Conservation (phyloP, 371 early-diverging fungal species). For the Umbelopsis sp. region DNA sequence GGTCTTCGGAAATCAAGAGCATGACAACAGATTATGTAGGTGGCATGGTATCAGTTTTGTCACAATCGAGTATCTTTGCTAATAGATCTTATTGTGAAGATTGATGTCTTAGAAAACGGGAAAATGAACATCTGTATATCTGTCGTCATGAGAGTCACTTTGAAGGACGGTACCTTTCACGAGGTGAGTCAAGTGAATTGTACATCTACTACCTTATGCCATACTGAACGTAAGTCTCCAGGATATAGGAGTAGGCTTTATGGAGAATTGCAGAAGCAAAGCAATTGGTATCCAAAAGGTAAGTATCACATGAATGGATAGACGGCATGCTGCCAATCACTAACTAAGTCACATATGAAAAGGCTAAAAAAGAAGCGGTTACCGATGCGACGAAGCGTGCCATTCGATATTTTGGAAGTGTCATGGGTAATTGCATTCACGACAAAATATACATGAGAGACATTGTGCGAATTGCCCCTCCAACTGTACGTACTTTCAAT, state of each 20-base stretch:
- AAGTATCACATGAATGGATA: not conserved
- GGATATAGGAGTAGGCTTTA: constrained; percentile 52
- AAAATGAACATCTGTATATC: constrained; percentile 77
- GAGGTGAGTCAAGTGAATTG: constrained; percentile 67
- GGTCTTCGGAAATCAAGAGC: constrained; percentile 85
- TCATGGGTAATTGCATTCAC: constrained; percentile 95
- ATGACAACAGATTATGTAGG: constrained; percentile 82
- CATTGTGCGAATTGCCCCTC: constrained; percentile 44
- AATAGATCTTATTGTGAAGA: constrained; percentile 21
- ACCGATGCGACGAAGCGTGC: constrained; percentile 98
- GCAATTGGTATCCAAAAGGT: constrained; percentile 89
- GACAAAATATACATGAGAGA: constrained; percentile 84
- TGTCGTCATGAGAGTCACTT: constrained; percentile 84
- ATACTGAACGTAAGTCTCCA: constrained; percentile 9
- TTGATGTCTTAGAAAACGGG: constrained; percentile 54
- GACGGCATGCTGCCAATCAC: not conserved
- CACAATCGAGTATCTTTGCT: not conserved
- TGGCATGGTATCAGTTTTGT: not conserved
- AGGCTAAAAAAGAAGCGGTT: constrained; percentile 95
- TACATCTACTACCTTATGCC: not conserved
- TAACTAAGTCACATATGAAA: not conserved
- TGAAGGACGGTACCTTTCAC: constrained; percentile 92
- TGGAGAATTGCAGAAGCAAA: constrained; percentile 86
- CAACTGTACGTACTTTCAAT: constrained; percentile 30
- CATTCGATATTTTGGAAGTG: constrained; percentile 92